Evolutionary conservation across 139 green algal species (phyloP).

Genomic region (Closterium sp.): DNA sequence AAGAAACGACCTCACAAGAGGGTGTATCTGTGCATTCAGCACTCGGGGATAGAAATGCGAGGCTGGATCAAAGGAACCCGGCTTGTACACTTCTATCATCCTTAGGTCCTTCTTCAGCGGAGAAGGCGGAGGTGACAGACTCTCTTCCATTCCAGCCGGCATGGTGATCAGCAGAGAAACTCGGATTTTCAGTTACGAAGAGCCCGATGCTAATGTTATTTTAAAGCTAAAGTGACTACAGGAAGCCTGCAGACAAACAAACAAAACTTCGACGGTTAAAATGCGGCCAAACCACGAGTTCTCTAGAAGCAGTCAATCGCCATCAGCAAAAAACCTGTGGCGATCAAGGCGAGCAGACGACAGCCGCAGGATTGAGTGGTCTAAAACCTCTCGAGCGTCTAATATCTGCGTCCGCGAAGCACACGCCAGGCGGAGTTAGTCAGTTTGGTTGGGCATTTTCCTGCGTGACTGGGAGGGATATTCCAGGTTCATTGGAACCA

Average conservation of each 20-base stretch:
- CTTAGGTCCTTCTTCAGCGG: not conserved
- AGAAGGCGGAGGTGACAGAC: not conserved
- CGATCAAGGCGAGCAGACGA: not conserved
- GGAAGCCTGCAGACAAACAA: too few relatives aligned
- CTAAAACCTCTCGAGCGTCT: too few relatives aligned
- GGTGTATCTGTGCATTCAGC: slow-evolving; percentile 50
- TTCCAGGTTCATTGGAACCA: not conserved
- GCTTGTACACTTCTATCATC: slow-evolving; percentile 5
- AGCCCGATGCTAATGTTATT: too few relatives aligned
- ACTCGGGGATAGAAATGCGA: slow-evolving; percentile 41
- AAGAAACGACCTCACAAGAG: slow-evolving; percentile 40
- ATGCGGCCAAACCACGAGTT: too few relatives aligned
- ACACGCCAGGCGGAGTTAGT: not conserved
- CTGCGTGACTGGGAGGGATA: not conserved
- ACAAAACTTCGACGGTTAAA: not conserved
- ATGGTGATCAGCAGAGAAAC: not conserved
- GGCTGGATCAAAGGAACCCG: slow-evolving; percentile 33
- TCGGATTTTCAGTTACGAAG: too few relatives aligned
- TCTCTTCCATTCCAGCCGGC: not conserved
- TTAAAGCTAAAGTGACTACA: not conserved
- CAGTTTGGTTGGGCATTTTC: not conserved
- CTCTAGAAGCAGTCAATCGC: not conserved
- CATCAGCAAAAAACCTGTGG: too few relatives aligned
- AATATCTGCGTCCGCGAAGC: too few relatives aligned
- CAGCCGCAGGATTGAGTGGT: too few relatives aligned